Evolutionary conservation across 768 basidiomycete genomes (phyloP), one percentile per base, ranked within the genome.

Genomic region (Cantharellus anzutake): DNA sequence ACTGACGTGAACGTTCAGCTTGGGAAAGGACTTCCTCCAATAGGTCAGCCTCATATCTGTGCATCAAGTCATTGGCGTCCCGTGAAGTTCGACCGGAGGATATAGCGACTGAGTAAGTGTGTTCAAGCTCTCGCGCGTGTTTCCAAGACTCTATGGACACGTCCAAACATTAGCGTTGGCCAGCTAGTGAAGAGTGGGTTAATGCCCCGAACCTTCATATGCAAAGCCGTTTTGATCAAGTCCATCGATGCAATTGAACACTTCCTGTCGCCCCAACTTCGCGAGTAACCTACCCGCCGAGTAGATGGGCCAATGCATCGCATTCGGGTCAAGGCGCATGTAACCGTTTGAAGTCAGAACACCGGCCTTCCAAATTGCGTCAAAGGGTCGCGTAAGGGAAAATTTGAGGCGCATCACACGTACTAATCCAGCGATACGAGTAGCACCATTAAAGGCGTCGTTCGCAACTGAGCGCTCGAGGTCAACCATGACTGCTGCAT

Each of bases 261-360:
- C 88, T 70, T 93, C 91, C 1, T 82, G 80, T 20, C 87, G 81
- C 4, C 84, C 90, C n/a, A 85, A 71, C 35, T 82, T 78, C 3
- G 89, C 91, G 58, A 94, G 78, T 11, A 91, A 74, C 55, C 76
- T 80, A 7, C 91, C 92, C 0, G 90, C 85, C 62, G 86, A 83
- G 62, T 85, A 86, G 67, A 86, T 82, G 64, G 82, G 81, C 66
- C 87, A 85, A 62, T 88, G 85, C 78, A 96, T 86, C 48, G 91
- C 85, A 2, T 91, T 88, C 39, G 87, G 86, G 69, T 88, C 88
- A 60, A 88, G 75, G 68, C 81, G 79, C 71, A 97, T 72, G 69
- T 97, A 97, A 37, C 86, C 86, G 68, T 93, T 91, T 20, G 83
- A 78, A 20, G 84, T 84, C 66, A 97, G 71, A 5, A 97, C 88